phyloP scores from a whole-genome alignment of 257 asterid species.

The Verbena officinalis region DNA sequence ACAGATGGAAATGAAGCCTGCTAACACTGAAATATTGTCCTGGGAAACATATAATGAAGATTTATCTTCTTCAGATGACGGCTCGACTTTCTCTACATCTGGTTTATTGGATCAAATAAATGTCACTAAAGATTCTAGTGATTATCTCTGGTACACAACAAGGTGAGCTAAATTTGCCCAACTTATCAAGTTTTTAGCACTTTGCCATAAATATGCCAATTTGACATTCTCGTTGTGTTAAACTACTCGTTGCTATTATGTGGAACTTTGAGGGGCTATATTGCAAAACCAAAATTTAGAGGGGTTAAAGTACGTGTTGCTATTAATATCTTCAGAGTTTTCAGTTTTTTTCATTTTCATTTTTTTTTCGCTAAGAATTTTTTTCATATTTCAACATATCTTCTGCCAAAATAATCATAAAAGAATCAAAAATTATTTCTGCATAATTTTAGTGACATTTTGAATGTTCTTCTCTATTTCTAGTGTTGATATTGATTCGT shows the following conservation, averaged over 20 bases:
- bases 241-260: too few relatives aligned
- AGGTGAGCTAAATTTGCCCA: constrained; percentile 49
- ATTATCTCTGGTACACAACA: constrained; percentile 88
- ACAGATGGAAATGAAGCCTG: constrained; percentile 71
- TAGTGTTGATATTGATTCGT: constrained; percentile 76
- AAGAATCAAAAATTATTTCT: neutral
- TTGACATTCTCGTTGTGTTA: too few relatives aligned
- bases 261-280: too few relatives aligned
- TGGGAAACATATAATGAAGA: constrained; percentile 96
- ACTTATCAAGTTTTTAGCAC: too few relatives aligned
- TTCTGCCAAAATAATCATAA: too few relatives aligned
- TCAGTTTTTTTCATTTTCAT: neutral
- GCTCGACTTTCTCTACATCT: constrained; percentile 63
- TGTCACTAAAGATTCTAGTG: constrained; percentile 86
- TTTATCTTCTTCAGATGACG: constrained; percentile 65
- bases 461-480: constrained; percentile 17
- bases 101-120: constrained; percentile 95
- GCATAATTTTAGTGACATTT: neutral
- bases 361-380: neutral
- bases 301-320: too few relatives aligned
- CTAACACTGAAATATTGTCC: constrained; percentile 53
- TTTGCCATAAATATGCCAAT: too few relatives aligned
- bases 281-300: too few relatives aligned
- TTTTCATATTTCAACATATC: neutral
- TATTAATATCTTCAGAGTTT: neutral